Evolutionary conservation across 352 stramenopile species (phyloP).

Genomic region (Thalassiosira pacifica): DNA sequence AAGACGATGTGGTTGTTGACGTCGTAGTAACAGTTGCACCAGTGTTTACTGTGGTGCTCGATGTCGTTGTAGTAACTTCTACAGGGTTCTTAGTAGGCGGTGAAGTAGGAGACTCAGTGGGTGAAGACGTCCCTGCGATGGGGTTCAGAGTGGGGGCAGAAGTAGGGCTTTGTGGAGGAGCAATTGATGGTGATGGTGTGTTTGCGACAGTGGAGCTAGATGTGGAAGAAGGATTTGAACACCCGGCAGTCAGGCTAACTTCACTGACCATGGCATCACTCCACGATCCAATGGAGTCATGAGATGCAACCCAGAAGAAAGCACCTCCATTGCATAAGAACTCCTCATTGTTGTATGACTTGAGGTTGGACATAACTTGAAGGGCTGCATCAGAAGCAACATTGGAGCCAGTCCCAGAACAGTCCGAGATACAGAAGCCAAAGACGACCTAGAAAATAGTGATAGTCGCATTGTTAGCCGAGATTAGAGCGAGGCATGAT

Average conservation of each 20-base stretch:
- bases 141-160: constrained; percentile 2
- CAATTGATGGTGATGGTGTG: constrained; percentile 1
- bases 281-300: constrained; percentile 68
- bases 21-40: constrained; percentile 15
- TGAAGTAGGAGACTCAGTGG: neutral
- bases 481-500: neutral
- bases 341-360: constrained; percentile 44
- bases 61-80: constrained; percentile 12
- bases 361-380: constrained; percentile 61
- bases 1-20: constrained; percentile 20
- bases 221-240: constrained; percentile 29
- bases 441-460: constrained; percentile 63
- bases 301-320: constrained; percentile 74
- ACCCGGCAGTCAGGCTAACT: constrained; percentile 46
- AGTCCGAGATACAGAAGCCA: constrained; percentile 79
- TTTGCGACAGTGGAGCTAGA: too few species aligned
- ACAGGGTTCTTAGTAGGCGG: constrained; percentile 16
- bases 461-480: neutral
- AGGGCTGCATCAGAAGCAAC: constrained; percentile 18
- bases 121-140: neutral
- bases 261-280: constrained; percentile 56
- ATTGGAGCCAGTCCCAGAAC: constrained; percentile 64
- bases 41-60: constrained; percentile 24
- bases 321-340: constrained; percentile 74
- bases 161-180: constrained; percentile 8